Conservation (phyloP, 2,329 filamentous ascomycete genomes). For the Stemphylium beticola region DNA sequence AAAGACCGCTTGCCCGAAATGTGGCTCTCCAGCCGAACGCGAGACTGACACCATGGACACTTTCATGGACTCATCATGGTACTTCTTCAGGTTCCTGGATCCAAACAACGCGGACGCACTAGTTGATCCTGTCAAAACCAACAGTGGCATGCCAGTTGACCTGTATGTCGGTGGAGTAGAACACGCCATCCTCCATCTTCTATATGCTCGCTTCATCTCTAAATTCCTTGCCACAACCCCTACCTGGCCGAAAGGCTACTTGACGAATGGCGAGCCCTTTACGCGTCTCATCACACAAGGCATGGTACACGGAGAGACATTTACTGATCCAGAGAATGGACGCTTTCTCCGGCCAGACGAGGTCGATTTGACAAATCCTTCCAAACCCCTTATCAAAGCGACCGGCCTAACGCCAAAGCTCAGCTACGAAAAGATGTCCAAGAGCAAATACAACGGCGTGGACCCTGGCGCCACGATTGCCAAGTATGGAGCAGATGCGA, state of each 20-base stretch:
- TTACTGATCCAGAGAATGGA: constrained; percentile 74
- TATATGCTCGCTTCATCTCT: constrained; percentile 89
- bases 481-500: constrained; percentile 81
- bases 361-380: constrained; percentile 66
- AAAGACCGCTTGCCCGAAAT: constrained; percentile 77
- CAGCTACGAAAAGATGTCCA: constrained; percentile 91
- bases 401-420: constrained; percentile 66
- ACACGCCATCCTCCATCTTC: constrained; percentile 86
- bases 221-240: constrained; percentile 74
- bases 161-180: constrained; percentile 90
- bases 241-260: constrained; percentile 49
- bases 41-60: constrained; percentile 97
- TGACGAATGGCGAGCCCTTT: constrained; percentile 72
- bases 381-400: constrained; percentile 65
- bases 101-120: constrained; percentile 67
- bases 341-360: constrained; percentile 79
- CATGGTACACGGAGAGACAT: constrained; percentile 92
- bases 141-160: constrained; percentile 73
- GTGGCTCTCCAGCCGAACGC: constrained; percentile 71
- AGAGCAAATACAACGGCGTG: constrained; percentile 91
- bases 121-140: constrained; percentile 66
- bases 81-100: constrained; percentile 82
- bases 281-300: constrained; percentile 83
- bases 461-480: constrained; percentile 76
- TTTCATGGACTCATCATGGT: constrained; percentile 95